phyloP scores from a whole-genome alignment of 805 yeast species.

The Candida nonsorbophila region DNA sequence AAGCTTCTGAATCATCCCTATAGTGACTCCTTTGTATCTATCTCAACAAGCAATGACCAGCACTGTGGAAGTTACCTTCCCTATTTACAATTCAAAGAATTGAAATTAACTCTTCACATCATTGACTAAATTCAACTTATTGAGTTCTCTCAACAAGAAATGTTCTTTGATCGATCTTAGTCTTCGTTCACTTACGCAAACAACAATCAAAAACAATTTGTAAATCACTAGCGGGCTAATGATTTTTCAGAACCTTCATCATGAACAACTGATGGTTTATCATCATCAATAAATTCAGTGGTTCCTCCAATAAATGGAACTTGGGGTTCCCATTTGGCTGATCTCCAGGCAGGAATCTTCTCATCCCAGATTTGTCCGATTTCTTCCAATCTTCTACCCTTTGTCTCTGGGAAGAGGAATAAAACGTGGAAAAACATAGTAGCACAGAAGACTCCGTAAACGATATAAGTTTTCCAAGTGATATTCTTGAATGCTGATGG shows the following conservation, averaged over 20 bases:
- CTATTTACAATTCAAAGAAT: too few species aligned
- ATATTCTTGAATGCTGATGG: constrained; percentile 51
- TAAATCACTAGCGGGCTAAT: background rate
- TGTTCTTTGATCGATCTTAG: background rate
- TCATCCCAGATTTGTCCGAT: constrained; percentile 37
- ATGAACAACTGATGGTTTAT: too few species aligned
- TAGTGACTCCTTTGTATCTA: constrained; percentile 7
- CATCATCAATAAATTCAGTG: too few species aligned
- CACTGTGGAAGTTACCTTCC: too few species aligned
- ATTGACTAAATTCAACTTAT: constrained; percentile 6
- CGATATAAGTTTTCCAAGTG: constrained; percentile 50
- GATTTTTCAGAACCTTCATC: too few species aligned
- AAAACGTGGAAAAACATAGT: constrained; percentile 40
- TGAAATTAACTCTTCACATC: background rate
- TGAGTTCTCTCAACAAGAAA: constrained; percentile 8
- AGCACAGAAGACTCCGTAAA: constrained; percentile 47
- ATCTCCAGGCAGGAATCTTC: constrained; percentile 32
- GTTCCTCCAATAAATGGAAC: too few species aligned
- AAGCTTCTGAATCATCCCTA: constrained; percentile 6
- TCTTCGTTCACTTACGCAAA: background rate
- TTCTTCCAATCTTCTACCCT: constrained; percentile 50
- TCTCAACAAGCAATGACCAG: constrained; percentile 8
- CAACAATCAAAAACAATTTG: background rate
- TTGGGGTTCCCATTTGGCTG: constrained; percentile 24
- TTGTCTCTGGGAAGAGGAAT: constrained; percentile 52